phyloP scores from a whole-genome alignment of 805 yeast genomes.

The Cyberlindnera suaveolens region DNA sequence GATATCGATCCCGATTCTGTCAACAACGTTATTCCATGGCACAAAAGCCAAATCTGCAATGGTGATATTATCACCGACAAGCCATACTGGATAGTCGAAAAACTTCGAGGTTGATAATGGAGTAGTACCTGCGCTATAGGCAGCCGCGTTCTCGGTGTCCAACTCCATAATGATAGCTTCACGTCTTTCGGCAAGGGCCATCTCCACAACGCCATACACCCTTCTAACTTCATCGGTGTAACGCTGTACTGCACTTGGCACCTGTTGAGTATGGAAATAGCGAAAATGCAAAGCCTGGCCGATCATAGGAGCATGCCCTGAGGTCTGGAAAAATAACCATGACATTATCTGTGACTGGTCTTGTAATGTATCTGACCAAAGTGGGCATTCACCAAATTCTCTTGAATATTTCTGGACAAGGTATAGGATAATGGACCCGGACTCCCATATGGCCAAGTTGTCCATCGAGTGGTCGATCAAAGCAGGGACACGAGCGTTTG shows the following conservation, averaged over 20 bases:
- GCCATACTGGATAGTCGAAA: slow-evolving; percentile 92
- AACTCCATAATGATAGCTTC: slow-evolving; percentile 86
- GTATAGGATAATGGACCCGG: slow-evolving; percentile 86
- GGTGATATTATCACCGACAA: slow-evolving; percentile 78
- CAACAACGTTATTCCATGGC: slow-evolving; percentile 96
- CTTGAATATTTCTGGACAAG: slow-evolving; percentile 61
- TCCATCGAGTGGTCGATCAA: slow-evolving; percentile 81
- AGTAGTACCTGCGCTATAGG: slow-evolving; percentile 82
- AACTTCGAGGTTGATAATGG: slow-evolving; percentile 80
- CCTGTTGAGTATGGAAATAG: slow-evolving; percentile 80
- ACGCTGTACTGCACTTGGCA: slow-evolving; percentile 84
- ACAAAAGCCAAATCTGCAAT: slow-evolving; percentile 90
- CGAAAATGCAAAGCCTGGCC: slow-evolving; percentile 95
- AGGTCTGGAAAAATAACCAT: slow-evolving; percentile 92
- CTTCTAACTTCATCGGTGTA: slow-evolving; percentile 89
- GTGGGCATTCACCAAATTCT: slow-evolving; percentile 63
- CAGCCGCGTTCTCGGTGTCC: slow-evolving; percentile 81
- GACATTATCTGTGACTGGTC: slow-evolving; percentile 82
- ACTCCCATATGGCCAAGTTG: slow-evolving; percentile 86
- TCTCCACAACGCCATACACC: slow-evolving; percentile 89
- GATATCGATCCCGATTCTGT: slow-evolving; percentile 82
- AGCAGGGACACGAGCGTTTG: slow-evolving; percentile 94
- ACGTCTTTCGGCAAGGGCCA: slow-evolving; percentile 89
- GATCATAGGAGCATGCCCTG: slow-evolving; percentile 98
- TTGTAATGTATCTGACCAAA: slow-evolving; percentile 66